These are phyloP conservation scores for Waltergamsia citrina DNA, from an alignment of 2,329 filamentous ascomycete species.

Conservation along the genomic window DNA sequence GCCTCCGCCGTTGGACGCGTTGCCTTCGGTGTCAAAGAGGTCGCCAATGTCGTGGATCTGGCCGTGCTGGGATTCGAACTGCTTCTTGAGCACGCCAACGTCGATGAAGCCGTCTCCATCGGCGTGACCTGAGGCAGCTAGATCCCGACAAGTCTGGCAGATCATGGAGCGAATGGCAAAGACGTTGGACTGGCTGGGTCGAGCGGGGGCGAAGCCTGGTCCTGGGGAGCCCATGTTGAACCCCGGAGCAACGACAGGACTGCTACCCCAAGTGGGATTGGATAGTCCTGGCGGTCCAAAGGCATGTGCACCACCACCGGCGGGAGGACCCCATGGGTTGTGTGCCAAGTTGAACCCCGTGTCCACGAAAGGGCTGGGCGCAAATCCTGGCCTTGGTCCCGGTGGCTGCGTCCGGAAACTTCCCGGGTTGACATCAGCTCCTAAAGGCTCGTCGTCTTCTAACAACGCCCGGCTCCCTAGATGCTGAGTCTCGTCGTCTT, in stretches of 20 bases:
- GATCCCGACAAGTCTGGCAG: slow-evolving; percentile 66
- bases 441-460: slow-evolving; percentile 56
- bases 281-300: slow-evolving; percentile 36
- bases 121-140: slow-evolving; percentile 26
- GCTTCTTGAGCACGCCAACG: slow-evolving; percentile 56
- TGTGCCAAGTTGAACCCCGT: slow-evolving; percentile 25
- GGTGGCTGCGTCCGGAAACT: slow-evolving; percentile 40
- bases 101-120: slow-evolving; percentile 59
- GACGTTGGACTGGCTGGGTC: not conserved
- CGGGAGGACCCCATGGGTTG: slow-evolving; percentile 31
- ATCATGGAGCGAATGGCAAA: slow-evolving; percentile 64
- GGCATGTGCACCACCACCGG: slow-evolving; percentile 18
- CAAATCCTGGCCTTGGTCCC: slow-evolving; percentile 31
- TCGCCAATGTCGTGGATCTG: slow-evolving; percentile 62
- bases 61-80: slow-evolving; percentile 47
- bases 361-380: slow-evolving; percentile 30
- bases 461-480: slow-evolving; percentile 86
- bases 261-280: slow-evolving; percentile 26
- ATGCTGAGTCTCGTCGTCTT: slow-evolving; percentile 67
- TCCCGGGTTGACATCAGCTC: slow-evolving; percentile 16
- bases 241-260: too few species aligned
- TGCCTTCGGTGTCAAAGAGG: slow-evolving; percentile 88
- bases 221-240: slow-evolving; percentile 4
- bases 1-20: slow-evolving; percentile 78
- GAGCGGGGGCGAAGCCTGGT: not conserved